These are phyloP conservation scores for Craspedostauros australis DNA, from an alignment of 108 stramenopile genomes.

Conservation along the genomic window DNA sequence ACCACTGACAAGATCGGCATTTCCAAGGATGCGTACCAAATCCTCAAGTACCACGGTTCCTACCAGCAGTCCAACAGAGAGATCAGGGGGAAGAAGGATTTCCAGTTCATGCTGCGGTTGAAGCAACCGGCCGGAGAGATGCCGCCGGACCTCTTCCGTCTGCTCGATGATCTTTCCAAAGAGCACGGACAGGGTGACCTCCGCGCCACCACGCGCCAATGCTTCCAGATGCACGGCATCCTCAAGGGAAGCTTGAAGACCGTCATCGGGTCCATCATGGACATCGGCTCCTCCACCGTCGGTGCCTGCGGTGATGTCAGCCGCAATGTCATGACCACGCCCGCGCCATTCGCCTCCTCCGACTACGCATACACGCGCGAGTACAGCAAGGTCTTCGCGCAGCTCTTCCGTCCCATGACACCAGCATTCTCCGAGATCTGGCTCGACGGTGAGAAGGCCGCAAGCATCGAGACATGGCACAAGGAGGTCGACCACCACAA, in stretches of 20 bases:
- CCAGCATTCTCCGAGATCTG: slow-evolving; percentile 92
- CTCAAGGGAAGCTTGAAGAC: slow-evolving; percentile 93
- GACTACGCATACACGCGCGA: slow-evolving; percentile 76
- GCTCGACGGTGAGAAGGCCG: slow-evolving; percentile 95
- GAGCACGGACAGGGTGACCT: slow-evolving; percentile 93
- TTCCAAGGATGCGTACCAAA: slow-evolving; percentile 85
- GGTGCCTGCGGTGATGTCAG: slow-evolving; percentile 98
- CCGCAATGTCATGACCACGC: slow-evolving; percentile 94
- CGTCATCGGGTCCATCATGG: slow-evolving; percentile 94
- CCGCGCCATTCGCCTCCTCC: slow-evolving; percentile 82
- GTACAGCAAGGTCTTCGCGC: slow-evolving; percentile 86
- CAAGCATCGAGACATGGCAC: slow-evolving; percentile 85
- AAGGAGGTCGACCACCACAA: slow-evolving; percentile 69
- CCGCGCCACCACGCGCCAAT: slow-evolving; percentile 95
- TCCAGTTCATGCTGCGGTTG: slow-evolving; percentile 97
- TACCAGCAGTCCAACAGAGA: slow-evolving; percentile 97
- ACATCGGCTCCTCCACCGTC: slow-evolving; percentile 91
- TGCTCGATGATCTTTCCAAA: slow-evolving; percentile 82
- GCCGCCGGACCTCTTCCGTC: slow-evolving; percentile 85
- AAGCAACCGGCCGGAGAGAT: slow-evolving; percentile 97
- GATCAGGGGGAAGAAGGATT: slow-evolving; percentile 79
- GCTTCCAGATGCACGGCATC: slow-evolving; percentile 98
- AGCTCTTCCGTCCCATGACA: slow-evolving; percentile 92
- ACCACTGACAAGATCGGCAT: slow-evolving; percentile 71
- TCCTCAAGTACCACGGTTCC: slow-evolving; percentile 97